Percentiles rank a stretch among this genome's conserved stretches.
Conservation (phyloP, 495 filamentous ascomycete genomes). For the Hyaloscypha hepaticicola region DNA sequence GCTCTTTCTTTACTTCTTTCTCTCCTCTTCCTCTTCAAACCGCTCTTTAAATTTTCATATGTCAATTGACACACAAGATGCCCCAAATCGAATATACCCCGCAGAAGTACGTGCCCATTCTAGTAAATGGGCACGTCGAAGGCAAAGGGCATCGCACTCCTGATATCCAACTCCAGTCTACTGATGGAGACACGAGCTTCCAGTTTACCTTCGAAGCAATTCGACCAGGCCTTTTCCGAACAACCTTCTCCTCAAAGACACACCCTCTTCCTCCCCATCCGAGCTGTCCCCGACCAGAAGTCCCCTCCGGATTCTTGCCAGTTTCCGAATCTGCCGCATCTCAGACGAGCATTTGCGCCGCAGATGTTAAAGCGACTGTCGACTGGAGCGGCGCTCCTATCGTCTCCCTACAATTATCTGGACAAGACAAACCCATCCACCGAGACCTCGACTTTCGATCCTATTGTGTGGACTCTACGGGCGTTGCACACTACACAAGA, state of each 20-base stretch:
- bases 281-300: constrained; percentile 49
- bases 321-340: constrained; percentile 32
- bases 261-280: constrained; percentile 62
- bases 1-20: constrained; percentile 2
- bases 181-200: constrained; percentile 38
- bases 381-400: constrained; percentile 56
- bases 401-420: constrained; percentile 54
- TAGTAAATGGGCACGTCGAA: constrained; percentile 14
- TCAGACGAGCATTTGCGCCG: constrained; percentile 45
- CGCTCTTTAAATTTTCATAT: neutral
- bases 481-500: constrained; percentile 59
- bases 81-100: constrained; percentile 55
- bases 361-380: constrained; percentile 48
- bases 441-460: constrained; percentile 60
- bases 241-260: constrained; percentile 57
- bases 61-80: constrained; percentile 36
- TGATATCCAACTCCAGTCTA: constrained; percentile 44
- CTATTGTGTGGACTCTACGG: constrained; percentile 56
- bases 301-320: constrained; percentile 35
- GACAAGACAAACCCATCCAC: constrained; percentile 49
- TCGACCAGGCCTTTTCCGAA: constrained; percentile 60
- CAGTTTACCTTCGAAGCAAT: constrained; percentile 59
- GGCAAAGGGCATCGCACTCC: constrained; percentile 11
- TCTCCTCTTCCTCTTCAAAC: neutral
- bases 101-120: constrained; percentile 39